A percentile compares a stretch with the other conserved stretches of the same genome.
Evolutionary conservation across 2,329 filamentous ascomycete genomes (phyloP).

Genomic region (Cladosporium sp.): DNA sequence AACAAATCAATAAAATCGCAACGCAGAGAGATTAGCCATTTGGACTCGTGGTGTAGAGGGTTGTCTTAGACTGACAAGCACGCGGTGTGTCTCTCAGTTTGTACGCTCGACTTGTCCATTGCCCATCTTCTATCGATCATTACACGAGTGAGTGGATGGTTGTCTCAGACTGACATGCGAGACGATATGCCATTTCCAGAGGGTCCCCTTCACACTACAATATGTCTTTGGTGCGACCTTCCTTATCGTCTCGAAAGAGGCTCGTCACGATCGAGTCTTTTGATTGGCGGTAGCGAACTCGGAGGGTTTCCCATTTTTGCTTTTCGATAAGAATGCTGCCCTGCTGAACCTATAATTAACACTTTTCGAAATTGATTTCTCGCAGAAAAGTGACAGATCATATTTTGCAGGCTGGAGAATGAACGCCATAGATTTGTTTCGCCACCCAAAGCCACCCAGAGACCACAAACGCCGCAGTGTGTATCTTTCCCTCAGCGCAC

Average conservation of each 20-base stretch:
- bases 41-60: neutral
- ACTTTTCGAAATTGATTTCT: neutral
- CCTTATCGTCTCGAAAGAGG: neutral
- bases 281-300: neutral
- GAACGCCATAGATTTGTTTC: neutral
- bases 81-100: neutral
- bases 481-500: neutral
- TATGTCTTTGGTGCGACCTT: neutral
- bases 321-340: neutral
- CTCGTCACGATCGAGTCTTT: neutral
- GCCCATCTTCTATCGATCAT: no score
- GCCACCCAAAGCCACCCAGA: slow-evolving; percentile 6
- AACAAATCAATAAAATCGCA: neutral
- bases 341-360: neutral
- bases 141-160: neutral
- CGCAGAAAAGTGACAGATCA: neutral
- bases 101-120: neutral
- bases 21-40: neutral
- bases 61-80: slow-evolving; percentile 13
- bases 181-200: neutral
- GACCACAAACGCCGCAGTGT: slow-evolving; percentile 1
- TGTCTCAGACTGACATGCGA: neutral
- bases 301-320: neutral
- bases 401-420: neutral
- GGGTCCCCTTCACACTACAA: slow-evolving; percentile 1